Percentiles rank a stretch among this genome's conserved stretches.
Evolutionary conservation across 2,329 filamentous ascomycete genomes (phyloP).

Genomic region (Penicillium hordei): DNA sequence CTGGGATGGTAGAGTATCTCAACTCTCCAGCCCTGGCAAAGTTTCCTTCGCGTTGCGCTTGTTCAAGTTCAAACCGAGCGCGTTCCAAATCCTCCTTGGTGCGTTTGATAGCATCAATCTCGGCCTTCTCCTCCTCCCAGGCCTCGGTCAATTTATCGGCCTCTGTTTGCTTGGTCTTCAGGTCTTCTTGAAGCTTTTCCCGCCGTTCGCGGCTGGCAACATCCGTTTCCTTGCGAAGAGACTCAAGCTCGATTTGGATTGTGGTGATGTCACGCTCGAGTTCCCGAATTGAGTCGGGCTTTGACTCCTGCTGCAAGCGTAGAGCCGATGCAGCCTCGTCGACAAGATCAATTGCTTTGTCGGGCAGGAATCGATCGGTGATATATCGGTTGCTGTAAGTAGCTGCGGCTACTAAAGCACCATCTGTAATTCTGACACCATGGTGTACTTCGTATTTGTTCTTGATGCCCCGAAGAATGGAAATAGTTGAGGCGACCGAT

Average conservation of each 20-base stretch:
- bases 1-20: slow-evolving; percentile 82
- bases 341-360: slow-evolving; percentile 96
- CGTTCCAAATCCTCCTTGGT: slow-evolving; percentile 85
- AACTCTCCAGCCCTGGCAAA: slow-evolving; percentile 90
- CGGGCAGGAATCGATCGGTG: slow-evolving; percentile 90
- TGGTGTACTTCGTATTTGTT: slow-evolving; percentile 98
- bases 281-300: slow-evolving; percentile 89
- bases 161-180: slow-evolving; percentile 76
- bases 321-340: slow-evolving; percentile 92
- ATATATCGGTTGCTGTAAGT: slow-evolving; percentile 95
- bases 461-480: slow-evolving; percentile 93
- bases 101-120: slow-evolving; percentile 84
- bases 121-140: slow-evolving; percentile 86
- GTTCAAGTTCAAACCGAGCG: slow-evolving; percentile 80
- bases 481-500: slow-evolving; percentile 86
- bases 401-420: slow-evolving; percentile 85
- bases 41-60: slow-evolving; percentile 82
- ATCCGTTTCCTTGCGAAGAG: slow-evolving; percentile 89
- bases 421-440: slow-evolving; percentile 90
- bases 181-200: slow-evolving; percentile 75
- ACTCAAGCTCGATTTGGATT: slow-evolving; percentile 94
- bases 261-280: slow-evolving; percentile 96
- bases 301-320: slow-evolving; percentile 91
- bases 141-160: slow-evolving; percentile 71
- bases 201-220: slow-evolving; percentile 82